phyloP scores from a whole-genome alignment of 2,329 filamentous ascomycete species.

The Periconia sp. region DNA sequence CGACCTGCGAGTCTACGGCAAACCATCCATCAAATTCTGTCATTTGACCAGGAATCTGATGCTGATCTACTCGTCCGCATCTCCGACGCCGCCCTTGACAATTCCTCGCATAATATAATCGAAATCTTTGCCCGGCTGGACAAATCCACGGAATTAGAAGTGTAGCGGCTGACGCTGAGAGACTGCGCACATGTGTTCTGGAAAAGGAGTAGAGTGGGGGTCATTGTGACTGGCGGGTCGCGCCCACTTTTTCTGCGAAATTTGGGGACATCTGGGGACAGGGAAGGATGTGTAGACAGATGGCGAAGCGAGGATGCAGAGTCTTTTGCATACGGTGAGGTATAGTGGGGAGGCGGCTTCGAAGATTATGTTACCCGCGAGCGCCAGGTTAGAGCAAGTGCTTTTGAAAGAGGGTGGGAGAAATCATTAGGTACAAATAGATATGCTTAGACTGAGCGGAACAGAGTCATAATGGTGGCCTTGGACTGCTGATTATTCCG shows the following conservation, averaged over 20 bases:
- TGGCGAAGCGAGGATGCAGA: too few relatives aligned
- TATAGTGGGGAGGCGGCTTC: too few relatives aligned
- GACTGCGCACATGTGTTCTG: constrained; percentile 17
- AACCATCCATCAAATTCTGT: constrained; percentile 7
- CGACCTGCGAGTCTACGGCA: constrained; percentile 13
- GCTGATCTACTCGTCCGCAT: constrained; percentile 21
- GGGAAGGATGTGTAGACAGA: too few relatives aligned
- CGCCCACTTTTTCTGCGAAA: constrained; percentile 15
- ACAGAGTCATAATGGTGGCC: too few relatives aligned
- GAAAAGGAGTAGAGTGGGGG: constrained; percentile 13
- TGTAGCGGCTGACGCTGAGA: constrained; percentile 5
- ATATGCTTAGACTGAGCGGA: too few relatives aligned
- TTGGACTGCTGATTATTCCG: too few relatives aligned
- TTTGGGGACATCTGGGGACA: too few relatives aligned
- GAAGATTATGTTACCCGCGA: too few relatives aligned
- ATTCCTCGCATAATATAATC: constrained; percentile 15
- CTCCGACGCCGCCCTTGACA: constrained; percentile 18
- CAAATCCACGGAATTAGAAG: neutral
- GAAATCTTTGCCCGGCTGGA: constrained; percentile 16
- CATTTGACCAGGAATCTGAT: constrained; percentile 13
- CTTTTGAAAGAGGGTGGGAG: too few relatives aligned
- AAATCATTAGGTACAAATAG: too few relatives aligned
- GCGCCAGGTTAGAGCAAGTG: too few relatives aligned
- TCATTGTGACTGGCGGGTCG: constrained; percentile 16
- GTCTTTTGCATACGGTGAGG: too few relatives aligned